Base-by-base conservation (phyloP, 2,329 filamentous ascomycete genomes). In the Coniochaeta prunicola region DNA sequence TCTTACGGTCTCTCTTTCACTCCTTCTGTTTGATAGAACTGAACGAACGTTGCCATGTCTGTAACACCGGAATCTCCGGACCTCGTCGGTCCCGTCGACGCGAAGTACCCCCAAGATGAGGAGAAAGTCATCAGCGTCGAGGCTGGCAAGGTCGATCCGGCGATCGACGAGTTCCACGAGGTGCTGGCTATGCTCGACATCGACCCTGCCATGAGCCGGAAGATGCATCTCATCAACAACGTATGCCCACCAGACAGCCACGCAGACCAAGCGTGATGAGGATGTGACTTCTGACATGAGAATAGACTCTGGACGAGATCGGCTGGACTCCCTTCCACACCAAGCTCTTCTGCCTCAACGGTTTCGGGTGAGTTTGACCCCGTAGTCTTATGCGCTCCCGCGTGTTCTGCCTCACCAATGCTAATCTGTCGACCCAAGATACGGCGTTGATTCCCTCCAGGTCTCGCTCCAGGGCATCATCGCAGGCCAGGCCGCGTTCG, bases 221-320 rank as follows among this genome's bases (percentile, higher is more conserved):
- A 89, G 69, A 89, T 89, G 84, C 80, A 85, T 64, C 74, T 89
- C 30, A 80, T 89, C 60, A 90, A 89, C 67, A 81, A 89, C 69
- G 84, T 84, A 65, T 72, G 80, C 64, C 31, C 36, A 40, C n/a
- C n/a, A n/a, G n/a, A n/a, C n/a, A n/a, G 5, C 10, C 36, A 17
- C 36, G 10, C 36, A 13, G 5, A 34, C 7, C 7, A 13, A 34
- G 13, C 31, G 10, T 40, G 36, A 9, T 17, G 5, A 13, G 36
- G 36, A n/a, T 8, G 7, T 40, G n/a, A 40, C 36, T 13, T 40
- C 36, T 8, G 36, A 40, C 17, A n/a, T n/a, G n/a, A n/a, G n/a
- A n/a, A n/a, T 17, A 13, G 36, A 40, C 36, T 13, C 36, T 79
- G 59, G 82, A 86, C 64, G 78, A 86, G 63, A 84, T 86, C 61